Percentiles rank a stretch among this genome's conserved stretches.
Evolutionary conservation across 441 rosid genomes (phyloP).

Genomic region (Euphorbia celastroides): DNA sequence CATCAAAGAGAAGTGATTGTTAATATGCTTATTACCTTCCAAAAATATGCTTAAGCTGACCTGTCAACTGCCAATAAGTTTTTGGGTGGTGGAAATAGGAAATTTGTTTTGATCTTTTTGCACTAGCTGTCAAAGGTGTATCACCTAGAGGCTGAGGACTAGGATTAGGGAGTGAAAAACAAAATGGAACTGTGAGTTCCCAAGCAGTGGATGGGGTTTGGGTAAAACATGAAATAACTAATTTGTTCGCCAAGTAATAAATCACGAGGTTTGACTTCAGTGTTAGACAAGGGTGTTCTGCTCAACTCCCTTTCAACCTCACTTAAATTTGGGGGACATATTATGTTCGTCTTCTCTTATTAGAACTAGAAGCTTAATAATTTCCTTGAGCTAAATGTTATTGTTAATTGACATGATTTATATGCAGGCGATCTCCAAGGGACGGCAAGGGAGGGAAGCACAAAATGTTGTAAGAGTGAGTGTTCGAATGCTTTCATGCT

Average conservation of each 20-base stretch:
- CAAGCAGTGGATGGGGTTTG: background rate
- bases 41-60: background rate
- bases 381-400: conserved; percentile 1
- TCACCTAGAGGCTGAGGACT: background rate
- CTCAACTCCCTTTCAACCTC: conserved; percentile 1
- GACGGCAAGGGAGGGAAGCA: conserved; percentile 92
- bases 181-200: background rate
- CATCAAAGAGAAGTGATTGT: background rate
- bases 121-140: background rate
- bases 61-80: background rate
- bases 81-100: background rate
- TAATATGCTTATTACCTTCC: background rate
- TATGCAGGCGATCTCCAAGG: conserved; percentile 74
- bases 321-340: background rate
- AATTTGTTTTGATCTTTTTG: background rate
- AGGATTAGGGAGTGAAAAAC: background rate
- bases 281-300: background rate
- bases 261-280: background rate
- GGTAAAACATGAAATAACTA: background rate
- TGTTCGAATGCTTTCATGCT: conserved; percentile 12
- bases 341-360: background rate
- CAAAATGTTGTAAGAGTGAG: conserved; percentile 64
- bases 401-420: conserved; percentile 7
- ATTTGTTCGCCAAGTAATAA: background rate
- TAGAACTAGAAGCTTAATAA: background rate